phyloP scores from a whole-genome alignment of 2,329 filamentous ascomycete species.

The Alternaria atra region DNA sequence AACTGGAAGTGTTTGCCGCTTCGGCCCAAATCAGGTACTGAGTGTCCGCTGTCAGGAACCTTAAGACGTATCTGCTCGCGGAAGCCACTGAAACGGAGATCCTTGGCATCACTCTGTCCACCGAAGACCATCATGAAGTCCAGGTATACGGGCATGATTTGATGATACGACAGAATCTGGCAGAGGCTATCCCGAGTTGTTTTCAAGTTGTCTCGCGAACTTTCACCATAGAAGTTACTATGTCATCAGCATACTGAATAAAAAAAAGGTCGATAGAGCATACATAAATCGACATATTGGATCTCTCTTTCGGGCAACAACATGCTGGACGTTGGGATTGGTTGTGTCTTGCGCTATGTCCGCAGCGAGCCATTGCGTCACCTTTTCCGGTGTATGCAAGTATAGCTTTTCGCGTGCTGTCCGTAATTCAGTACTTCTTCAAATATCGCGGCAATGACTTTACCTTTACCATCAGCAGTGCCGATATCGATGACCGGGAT shows the following conservation, averaged over 20 bases:
- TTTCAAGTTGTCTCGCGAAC: constrained; percentile 27
- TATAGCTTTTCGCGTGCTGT: constrained; percentile 16
- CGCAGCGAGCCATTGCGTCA: constrained; percentile 21
- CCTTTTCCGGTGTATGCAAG: constrained; percentile 18
- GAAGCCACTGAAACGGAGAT: constrained; percentile 52
- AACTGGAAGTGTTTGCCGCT: constrained; percentile 51
- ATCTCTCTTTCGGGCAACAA: constrained; percentile 19
- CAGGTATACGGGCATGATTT: constrained; percentile 54
- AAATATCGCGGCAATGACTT: background rate
- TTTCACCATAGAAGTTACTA: constrained; percentile 30
- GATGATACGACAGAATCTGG: constrained; percentile 42
- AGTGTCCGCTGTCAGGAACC: constrained; percentile 12
- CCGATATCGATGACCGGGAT: constrained; percentile 24
- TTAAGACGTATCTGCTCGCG: constrained; percentile 42
- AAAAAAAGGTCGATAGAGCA: background rate
- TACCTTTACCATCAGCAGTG: constrained; percentile 22
- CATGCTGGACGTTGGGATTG: constrained; percentile 2
- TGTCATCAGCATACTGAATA: background rate
- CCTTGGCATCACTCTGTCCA: constrained; percentile 35
- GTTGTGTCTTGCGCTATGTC: background rate
- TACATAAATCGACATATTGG: constrained; percentile 40
- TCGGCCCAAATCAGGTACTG: constrained; percentile 36
- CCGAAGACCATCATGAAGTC: constrained; percentile 55
- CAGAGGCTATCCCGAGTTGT: constrained; percentile 24
- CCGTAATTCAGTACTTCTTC: background rate